A percentile compares a stretch with the other conserved stretches of the same genome.
phyloP scores from a whole-genome alignment of 192 early-diverging fungal genomes.

The Coemansia sp. region DNA sequence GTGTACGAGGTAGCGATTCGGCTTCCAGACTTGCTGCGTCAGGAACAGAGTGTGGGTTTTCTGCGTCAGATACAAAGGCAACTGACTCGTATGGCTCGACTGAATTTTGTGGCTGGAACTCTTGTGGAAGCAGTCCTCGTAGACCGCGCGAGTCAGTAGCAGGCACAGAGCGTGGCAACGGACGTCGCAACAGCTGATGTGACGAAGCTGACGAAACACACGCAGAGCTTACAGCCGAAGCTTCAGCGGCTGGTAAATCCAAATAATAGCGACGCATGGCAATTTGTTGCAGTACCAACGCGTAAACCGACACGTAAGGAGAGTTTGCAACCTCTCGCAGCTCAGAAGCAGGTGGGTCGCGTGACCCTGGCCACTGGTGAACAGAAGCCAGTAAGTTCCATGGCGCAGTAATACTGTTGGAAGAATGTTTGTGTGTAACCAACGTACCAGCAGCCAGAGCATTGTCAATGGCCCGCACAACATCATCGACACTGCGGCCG shows the following conservation, averaged over 20 bases:
- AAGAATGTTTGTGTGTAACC: not conserved
- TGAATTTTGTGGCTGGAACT: not conserved
- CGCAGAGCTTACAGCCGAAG: not conserved
- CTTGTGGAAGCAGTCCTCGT: not conserved
- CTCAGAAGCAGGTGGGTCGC: not conserved
- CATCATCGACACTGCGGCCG: conserved; percentile 38
- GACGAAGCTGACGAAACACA: conserved; percentile 22
- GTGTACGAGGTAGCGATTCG: conserved; percentile 5
- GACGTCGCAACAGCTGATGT: conserved; percentile 1
- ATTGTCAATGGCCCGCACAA: conserved; percentile 21
- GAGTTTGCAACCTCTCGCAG: conserved; percentile 49
- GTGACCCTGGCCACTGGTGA: conserved; percentile 18
- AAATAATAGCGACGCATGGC: conserved; percentile 43
- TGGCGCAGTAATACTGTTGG: not conserved
- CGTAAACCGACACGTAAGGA: conserved; percentile 52
- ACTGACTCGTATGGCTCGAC: not conserved
- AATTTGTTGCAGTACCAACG: conserved; percentile 51
- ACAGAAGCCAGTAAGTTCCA: conserved; percentile 8
- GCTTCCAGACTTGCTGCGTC: not conserved
- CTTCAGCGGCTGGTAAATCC: conserved; percentile 22
- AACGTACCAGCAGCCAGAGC: conserved; percentile 28
- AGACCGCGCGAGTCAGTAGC: not conserved
- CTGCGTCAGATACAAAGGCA: too few species aligned
- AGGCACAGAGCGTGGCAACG: not conserved
- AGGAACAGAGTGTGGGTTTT: not conserved